Evolutionary conservation across 306 rosid genomes (phyloP).

Genomic region (Cyclanthera cordifolia): DNA sequence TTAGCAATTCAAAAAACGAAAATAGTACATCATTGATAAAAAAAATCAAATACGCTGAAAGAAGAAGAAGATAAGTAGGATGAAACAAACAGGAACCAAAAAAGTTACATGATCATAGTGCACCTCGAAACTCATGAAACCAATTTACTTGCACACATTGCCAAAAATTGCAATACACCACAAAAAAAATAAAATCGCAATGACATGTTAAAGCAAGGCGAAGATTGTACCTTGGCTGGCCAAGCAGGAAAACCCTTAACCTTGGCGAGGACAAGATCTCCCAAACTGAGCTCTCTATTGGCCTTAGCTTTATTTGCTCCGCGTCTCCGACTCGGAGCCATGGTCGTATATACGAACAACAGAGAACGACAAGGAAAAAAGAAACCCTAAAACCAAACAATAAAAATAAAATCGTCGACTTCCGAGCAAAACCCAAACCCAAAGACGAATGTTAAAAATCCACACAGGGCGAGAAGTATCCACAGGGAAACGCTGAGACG

Average conservation of each 20-base stretch:
- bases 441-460: neutral
- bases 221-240: constrained; percentile 80
- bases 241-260: constrained; percentile 95
- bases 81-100: neutral
- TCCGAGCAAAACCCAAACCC: neutral
- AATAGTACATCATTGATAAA: neutral
- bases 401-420: neutral
- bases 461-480: constrained; percentile 44
- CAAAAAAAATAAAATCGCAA: constrained; percentile 3
- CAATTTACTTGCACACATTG: neutral
- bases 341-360: constrained; percentile 25
- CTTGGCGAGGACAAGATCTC: constrained; percentile 99
- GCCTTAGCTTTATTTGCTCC: constrained; percentile 65
- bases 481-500: constrained; percentile 23
- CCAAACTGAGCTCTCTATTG: constrained; percentile 57
- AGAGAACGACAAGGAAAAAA: neutral
- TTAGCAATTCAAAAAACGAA: neutral
- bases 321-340: constrained; percentile 96
- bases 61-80: neutral
- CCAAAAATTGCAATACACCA: neutral
- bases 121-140: neutral
- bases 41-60: neutral
- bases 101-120: neutral
- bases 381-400: constrained; percentile 1
- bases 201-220: neutral